Percentiles rank a stretch among this genome's conserved stretches.
phyloP scores from a whole-genome alignment of 352 stramenopile genomes.

The Phytopythium boreale region DNA sequence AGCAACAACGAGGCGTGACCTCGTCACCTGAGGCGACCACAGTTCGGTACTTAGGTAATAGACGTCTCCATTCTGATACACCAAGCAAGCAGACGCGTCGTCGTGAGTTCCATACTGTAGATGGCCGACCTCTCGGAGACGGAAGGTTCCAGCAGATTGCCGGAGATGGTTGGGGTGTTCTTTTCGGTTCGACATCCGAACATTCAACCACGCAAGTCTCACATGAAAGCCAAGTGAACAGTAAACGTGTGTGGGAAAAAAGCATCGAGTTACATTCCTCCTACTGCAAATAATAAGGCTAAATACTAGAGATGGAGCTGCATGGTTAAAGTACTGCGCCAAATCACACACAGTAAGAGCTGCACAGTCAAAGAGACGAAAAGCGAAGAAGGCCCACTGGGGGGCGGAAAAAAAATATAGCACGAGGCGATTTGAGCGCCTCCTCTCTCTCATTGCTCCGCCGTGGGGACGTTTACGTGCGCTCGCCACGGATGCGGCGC shows the following conservation, averaged over 20 bases:
- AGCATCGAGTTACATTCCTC: constrained; percentile 14
- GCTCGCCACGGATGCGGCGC: constrained; percentile 90
- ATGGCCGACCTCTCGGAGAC: too few species aligned
- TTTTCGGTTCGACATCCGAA: not conserved
- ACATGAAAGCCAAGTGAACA: constrained; percentile 1
- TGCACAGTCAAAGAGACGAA: constrained; percentile 24
- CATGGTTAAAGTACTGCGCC: constrained; percentile 27
- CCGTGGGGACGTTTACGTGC: constrained; percentile 42
- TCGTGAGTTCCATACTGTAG: too few species aligned
- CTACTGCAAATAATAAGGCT: constrained; percentile 47
- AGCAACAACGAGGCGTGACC: constrained; percentile 80
- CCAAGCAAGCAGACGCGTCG: too few species aligned
- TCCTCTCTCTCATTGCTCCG: not conserved
- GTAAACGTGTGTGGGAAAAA: constrained; percentile 2
- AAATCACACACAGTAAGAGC: constrained; percentile 35
- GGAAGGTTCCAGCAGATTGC: too few species aligned
- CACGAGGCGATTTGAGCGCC: constrained; percentile 1
- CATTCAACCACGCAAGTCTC: too few species aligned
- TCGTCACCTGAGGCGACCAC: not conserved
- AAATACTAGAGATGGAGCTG: constrained; percentile 30
- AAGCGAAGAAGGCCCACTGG: constrained; percentile 4
- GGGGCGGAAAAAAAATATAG: not conserved
- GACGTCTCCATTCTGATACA: too few species aligned
- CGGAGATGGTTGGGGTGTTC: not conserved
- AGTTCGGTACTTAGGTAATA: not conserved